Evolutionary conservation across 495 filamentous ascomycete genomes (phyloP).

Genomic region (Neurospora tetraspora): DNA sequence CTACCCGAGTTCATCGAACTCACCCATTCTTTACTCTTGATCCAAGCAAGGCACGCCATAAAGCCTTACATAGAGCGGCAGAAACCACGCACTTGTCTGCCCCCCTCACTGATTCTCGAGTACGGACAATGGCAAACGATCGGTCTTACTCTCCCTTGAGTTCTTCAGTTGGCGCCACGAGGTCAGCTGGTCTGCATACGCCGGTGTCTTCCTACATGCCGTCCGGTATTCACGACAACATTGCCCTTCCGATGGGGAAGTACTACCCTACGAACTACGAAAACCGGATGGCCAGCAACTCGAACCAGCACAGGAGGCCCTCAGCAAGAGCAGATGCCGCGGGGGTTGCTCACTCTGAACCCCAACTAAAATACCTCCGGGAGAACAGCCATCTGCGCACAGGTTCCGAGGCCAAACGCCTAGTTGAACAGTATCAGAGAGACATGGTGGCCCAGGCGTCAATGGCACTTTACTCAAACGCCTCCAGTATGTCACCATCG

Average conservation of each 20-base stretch:
- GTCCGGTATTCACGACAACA: conserved; percentile 23
- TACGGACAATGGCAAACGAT: not conserved
- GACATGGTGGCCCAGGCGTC: conserved; percentile 49
- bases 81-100: conserved; percentile 10
- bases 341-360: conserved; percentile 13
- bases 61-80: conserved; percentile 21
- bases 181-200: conserved; percentile 14
- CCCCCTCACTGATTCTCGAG: conserved; percentile 9
- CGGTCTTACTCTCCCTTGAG: conserved; percentile 1
- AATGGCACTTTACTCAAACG: conserved; percentile 18
- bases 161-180: not conserved
- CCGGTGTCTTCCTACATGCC: conserved; percentile 35
- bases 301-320: conserved; percentile 2
- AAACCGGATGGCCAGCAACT: conserved; percentile 22
- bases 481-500: conserved; percentile 2
- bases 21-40: conserved; percentile 31
- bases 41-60: conserved; percentile 24
- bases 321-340: not conserved
- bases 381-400: conserved; percentile 19
- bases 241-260: conserved; percentile 38
- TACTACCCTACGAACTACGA: conserved; percentile 47
- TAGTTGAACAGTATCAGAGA: conserved; percentile 48
- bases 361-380: conserved; percentile 16
- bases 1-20: conserved; percentile 23
- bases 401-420: conserved; percentile 36